Conservation (phyloP, 495 filamentous ascomycete species). For the Cercophora sp. region DNA sequence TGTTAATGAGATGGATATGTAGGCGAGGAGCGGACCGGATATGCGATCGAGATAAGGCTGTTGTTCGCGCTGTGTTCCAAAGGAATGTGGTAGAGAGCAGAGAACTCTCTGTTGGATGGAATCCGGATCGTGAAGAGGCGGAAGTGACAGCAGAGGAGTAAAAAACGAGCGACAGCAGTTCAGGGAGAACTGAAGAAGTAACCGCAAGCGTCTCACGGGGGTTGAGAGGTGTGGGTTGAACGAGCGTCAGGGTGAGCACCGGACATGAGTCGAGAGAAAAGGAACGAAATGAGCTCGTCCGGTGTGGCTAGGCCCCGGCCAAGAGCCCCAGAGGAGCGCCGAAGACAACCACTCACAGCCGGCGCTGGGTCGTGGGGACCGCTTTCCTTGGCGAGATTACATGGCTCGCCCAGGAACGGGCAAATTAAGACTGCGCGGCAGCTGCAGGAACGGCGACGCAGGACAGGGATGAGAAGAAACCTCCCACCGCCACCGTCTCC, state of each 20-base stretch:
- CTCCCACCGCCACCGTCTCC: slow-evolving; percentile 2
- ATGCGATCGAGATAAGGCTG: slow-evolving; percentile 16
- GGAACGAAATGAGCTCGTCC: slow-evolving; percentile 34
- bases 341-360: slow-evolving; percentile 9
- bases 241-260: slow-evolving; percentile 17
- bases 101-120: slow-evolving; percentile 51
- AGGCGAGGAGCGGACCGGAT: slow-evolving; percentile 17
- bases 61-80: slow-evolving; percentile 42
- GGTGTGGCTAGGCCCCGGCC: slow-evolving; percentile 14
- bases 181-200: slow-evolving; percentile 27
- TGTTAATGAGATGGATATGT: slow-evolving; percentile 12
- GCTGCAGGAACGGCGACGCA: slow-evolving; percentile 25
- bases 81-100: slow-evolving; percentile 57
- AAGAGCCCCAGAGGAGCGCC: slow-evolving; percentile 9
- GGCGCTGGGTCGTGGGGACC: slow-evolving; percentile 19
- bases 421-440: slow-evolving; percentile 16
- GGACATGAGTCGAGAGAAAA: slow-evolving; percentile 24
- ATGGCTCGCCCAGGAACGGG: slow-evolving; percentile 6
- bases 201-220: slow-evolving; percentile 20
- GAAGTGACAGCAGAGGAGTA: slow-evolving; percentile 16
- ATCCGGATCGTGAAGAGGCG: slow-evolving; percentile 17
- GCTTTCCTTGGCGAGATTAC: slow-evolving; percentile 35
- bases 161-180: slow-evolving; percentile 29
- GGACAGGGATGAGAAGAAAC: slow-evolving; percentile 9
- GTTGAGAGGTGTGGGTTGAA: slow-evolving; percentile 24